Conservation (phyloP, 352 stramenopile genomes). For the Pythium rishiriense region DNA sequence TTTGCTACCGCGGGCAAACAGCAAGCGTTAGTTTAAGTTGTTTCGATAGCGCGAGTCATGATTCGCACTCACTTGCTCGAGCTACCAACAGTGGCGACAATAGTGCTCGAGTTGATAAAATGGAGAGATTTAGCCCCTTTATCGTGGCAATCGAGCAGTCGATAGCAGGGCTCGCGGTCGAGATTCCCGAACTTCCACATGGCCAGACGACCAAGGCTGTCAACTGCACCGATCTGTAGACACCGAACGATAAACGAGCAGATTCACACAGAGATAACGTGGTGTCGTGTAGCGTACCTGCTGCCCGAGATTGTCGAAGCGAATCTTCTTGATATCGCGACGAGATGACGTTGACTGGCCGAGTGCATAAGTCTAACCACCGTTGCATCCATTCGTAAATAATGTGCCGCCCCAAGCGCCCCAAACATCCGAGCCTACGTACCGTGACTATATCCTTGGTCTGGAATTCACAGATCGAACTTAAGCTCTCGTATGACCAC, state of each 20-base stretch:
- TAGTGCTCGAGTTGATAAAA: slow-evolving; percentile 82
- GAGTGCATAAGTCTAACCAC: slow-evolving; percentile 68
- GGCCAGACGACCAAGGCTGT: slow-evolving; percentile 64
- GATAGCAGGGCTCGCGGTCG: slow-evolving; percentile 67
- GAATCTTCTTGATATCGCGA: slow-evolving; percentile 73
- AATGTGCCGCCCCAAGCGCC: too few species aligned
- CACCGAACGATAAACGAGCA: not conserved
- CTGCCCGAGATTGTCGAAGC: slow-evolving; percentile 78
- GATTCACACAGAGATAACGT: not conserved
- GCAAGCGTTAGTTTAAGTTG: too few species aligned
- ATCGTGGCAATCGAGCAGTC: slow-evolving; percentile 79
- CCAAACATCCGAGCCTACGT: slow-evolving; percentile 19
- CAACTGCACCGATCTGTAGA: slow-evolving; percentile 72
- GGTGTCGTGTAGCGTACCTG: slow-evolving; percentile 45
- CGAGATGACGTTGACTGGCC: slow-evolving; percentile 56
- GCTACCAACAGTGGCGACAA: slow-evolving; percentile 67
- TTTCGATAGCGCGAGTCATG: not conserved
- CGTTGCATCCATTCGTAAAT: too few species aligned
- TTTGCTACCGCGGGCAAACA: slow-evolving; percentile 51
- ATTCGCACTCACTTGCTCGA: slow-evolving; percentile 65
- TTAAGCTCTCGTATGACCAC: slow-evolving; percentile 85
- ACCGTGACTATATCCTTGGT: slow-evolving; percentile 65
- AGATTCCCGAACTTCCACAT: slow-evolving; percentile 84
- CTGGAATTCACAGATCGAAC: slow-evolving; percentile 65
- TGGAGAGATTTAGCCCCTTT: slow-evolving; percentile 76